Base-by-base conservation (phyloP, 768 basidiomycete genomes). In the Mycena belliarum region DNA sequence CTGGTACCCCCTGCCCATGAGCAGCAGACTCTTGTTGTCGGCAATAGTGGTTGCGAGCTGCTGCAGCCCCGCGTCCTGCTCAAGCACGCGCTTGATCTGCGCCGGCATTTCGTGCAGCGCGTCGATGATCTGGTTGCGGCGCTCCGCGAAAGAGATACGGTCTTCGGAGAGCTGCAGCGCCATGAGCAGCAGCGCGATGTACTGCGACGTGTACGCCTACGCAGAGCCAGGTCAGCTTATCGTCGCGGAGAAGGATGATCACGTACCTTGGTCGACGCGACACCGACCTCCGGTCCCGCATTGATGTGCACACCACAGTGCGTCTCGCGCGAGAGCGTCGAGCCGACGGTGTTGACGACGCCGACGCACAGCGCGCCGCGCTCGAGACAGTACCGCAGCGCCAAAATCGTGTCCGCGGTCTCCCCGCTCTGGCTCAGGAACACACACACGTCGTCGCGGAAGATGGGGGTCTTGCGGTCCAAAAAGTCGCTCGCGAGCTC, bases 241-340 rank as follows among this genome's bases (percentile, higher is more conserved):
- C 9, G 18, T 4, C 21, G 21, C 21, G 4, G 3, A 35, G 20
- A n/a, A 28, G 29, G 24, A n/a, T 5, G 45, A 42, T 45, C 8
- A 68, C 76, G 51, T 42, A 87, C 89, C 85, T 99, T 99, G 58
- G 97, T 98, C 18, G 95, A 98, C 6, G 97, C 97, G 57, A 99
- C 97, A 82, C 97, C 96, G 63, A 99, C 95, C 79, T 98, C 95
- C 52, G 95, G 95, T 20, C 95, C 95, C 67, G 95, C 97, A 69
- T 99, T 99, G 79, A 99, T 98, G 78, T 98, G 97, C 50, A 99
- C 88, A 89, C 97, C 97, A 63, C 95, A 97, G 78, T 99, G 97
- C 3, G 95, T 95, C 76, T 98, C 95, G 69, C 96, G 91, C 41
- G 96, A 98, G 66, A 98, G 85, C 4, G 96, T 98, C 23, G 95